These are phyloP conservation scores for Zoysia matrella DNA, from an alignment of 202 grass and related monocot species.

Conservation along the genomic window DNA sequence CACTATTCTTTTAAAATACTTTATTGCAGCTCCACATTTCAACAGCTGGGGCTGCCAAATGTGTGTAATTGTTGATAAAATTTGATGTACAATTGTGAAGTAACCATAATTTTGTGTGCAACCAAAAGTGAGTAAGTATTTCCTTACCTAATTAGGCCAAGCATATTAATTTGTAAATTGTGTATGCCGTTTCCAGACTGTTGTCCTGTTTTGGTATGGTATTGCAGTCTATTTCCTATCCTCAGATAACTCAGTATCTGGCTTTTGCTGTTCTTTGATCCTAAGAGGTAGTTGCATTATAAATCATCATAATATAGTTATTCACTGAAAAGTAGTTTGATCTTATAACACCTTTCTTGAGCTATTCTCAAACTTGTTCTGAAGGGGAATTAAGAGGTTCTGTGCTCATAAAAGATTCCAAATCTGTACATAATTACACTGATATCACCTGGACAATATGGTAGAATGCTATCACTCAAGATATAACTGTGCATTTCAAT, in stretches of 20 bases:
- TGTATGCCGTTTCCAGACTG: not conserved
- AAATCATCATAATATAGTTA: not conserved
- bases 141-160: not conserved
- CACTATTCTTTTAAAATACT: not conserved
- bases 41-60: not conserved
- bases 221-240: not conserved
- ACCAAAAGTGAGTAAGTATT: not conserved
- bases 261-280: constrained; percentile 3
- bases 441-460: no score
- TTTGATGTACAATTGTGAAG: not conserved
- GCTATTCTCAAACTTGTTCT: not conserved
- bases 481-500: not conserved
- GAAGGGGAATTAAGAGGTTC: not conserved
- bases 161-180: not conserved
- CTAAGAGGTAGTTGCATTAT: not conserved
- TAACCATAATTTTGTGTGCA: not conserved
- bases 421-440: no score
- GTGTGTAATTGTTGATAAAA: not conserved
- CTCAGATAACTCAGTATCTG: not conserved
- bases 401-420: no score
- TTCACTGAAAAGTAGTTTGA: constrained; percentile 5
- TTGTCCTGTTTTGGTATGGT: not conserved
- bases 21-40: not conserved
- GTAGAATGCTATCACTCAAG: no score
- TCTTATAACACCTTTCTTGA: not conserved